Evolutionary conservation across 441 rosid genomes (phyloP), one percentile per base, ranked within the genome.

Genomic region (Arabidopsis hybrid): DNA sequence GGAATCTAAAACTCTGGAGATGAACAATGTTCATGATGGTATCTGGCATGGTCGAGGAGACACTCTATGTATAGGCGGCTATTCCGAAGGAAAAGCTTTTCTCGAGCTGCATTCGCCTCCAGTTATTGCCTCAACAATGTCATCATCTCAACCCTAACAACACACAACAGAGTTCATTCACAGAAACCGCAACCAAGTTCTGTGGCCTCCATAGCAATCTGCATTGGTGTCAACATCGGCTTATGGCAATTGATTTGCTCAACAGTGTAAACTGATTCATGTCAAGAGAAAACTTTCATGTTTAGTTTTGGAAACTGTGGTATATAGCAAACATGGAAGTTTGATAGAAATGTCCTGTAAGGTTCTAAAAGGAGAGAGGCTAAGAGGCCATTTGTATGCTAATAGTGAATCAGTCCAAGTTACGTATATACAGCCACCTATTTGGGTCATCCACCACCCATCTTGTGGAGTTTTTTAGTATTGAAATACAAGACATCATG

Each of bases 21-120:
- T 90, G 87, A 94, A 94, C 85, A 94, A 94, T 74, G 96, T 94
- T 50, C 97, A 92, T 64, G 95, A 89, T 7, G 95, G 99, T 47
- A 87, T 80, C 21, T 94, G 99, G 99, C 99, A 92, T 67, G 97
- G 99, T 8, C 88, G 95, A 26, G 95, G 97, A 12, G 99, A 92
- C 83, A 89, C 93, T 7, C 79, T 90, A 75, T 88, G 94, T 75
- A 50, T 94, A 59, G 93, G 93, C 10, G 71, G 86, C 67, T 76
- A 83, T 70, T 60, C 79, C n/a, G 91, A 89, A 81, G 92, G 91
- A 40, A 85, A 79, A 61, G 71, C 91, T 35, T 69, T 81, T 56
- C 67, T 84, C 8, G 89, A 89, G 66, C 81, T 87, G 42, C 86
- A 82, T 69, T 83, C 88, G 0, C 84, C 91, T 47, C 71, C 87